Percentiles rank a stretch among this genome's conserved stretches.
These are phyloP conservation scores for Fistulina hepatica DNA, from an alignment of 1,284 basidiomycete species.

Conservation along the genomic window DNA sequence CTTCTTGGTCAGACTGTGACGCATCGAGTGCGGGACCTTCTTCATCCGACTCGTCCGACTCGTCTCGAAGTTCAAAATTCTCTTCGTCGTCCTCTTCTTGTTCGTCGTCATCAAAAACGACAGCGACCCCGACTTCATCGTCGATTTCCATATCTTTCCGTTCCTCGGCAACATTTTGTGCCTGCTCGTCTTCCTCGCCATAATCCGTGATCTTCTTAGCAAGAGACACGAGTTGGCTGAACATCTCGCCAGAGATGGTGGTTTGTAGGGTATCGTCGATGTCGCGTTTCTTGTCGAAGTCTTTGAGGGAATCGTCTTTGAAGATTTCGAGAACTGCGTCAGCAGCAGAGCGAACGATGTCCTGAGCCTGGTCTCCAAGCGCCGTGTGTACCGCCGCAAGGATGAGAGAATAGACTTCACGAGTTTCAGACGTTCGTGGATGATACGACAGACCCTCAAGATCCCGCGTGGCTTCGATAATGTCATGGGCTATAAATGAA, in stretches of 20 bases:
- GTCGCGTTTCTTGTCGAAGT: conserved; percentile 97
- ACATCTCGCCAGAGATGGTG: conserved; percentile 60
- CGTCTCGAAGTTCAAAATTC: conserved; percentile 70
- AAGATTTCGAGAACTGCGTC: conserved; percentile 85
- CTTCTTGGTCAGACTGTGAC: conserved; percentile 32
- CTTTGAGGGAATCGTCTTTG: conserved; percentile 86
- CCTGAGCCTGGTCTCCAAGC: conserved; percentile 92
- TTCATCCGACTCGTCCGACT: conserved; percentile 64
- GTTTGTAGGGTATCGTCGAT: conserved; percentile 73
- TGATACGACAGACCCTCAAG: conserved; percentile 90
- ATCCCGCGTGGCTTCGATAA: conserved; percentile 87
- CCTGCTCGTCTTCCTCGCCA: conserved; percentile 73
- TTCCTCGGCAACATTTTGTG: conserved; percentile 66
- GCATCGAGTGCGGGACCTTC: conserved; percentile 24
- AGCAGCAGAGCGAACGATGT: conserved; percentile 90
- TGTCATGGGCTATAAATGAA: conserved; percentile 74
- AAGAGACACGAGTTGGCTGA: conserved; percentile 79
- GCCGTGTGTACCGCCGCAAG: conserved; percentile 73
- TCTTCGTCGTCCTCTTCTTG: conserved; percentile 85
- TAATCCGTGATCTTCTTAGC: conserved; percentile 98
- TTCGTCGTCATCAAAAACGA: conserved; percentile 94
- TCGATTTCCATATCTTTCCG: conserved; percentile 76
- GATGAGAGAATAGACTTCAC: conserved; percentile 92
- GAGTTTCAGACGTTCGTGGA: conserved; percentile 87
- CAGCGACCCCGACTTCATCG: conserved; percentile 90